Base-by-base conservation (phyloP, 371 early-diverging fungal species). In the Mucor piriformis region DNA sequence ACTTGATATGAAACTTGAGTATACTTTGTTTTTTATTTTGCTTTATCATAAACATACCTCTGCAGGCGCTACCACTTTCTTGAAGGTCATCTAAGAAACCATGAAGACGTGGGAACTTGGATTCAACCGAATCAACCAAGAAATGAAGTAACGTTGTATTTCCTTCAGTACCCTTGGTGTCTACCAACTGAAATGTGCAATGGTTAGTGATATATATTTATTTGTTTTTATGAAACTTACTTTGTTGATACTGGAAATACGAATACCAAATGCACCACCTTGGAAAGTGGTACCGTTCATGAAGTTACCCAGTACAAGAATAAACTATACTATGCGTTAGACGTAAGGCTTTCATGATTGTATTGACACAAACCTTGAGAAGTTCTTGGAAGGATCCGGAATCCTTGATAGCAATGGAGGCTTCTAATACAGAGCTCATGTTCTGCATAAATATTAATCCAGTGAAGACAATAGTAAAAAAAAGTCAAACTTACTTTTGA, bases 191-290 rank as follows among this genome's bases (percentile, higher is more conserved):
- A 29, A 61, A 43, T 47, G 16, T 3, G 18, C 34, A 8, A 11
- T 10, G 18, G 23, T 18, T 21, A 51, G 18, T 24, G 12, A 24
- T 12, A 57, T 3, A 34, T 11, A 5, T 15, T 38, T 11, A 54
- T 46, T 24, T 35, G 49, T 42, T 24, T 43, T 42, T 10, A 27
- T 24, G 35, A 27, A 1, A 49, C 56, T 57, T 75, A 90, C 89
- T 83, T 90, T 91, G 60, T 92, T 92, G 48, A 96, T 84, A 74
- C 92, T 93, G 6, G 83, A 82, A 59, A 95, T 91, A 57, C 87
- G 85, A 69, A 95, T 93, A 16, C 95, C 97, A 76, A 90, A 93
- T 10, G 94, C 94, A 13, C 92, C 90, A 32, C 97, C 95, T 58
- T 91, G 89, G 74, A 92, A 89, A 2, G 90, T 86, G 0, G 87